Evolutionary conservation across 108 stramenopile genomes (phyloP).

Genomic region (Aurantiochytrium sp.): DNA sequence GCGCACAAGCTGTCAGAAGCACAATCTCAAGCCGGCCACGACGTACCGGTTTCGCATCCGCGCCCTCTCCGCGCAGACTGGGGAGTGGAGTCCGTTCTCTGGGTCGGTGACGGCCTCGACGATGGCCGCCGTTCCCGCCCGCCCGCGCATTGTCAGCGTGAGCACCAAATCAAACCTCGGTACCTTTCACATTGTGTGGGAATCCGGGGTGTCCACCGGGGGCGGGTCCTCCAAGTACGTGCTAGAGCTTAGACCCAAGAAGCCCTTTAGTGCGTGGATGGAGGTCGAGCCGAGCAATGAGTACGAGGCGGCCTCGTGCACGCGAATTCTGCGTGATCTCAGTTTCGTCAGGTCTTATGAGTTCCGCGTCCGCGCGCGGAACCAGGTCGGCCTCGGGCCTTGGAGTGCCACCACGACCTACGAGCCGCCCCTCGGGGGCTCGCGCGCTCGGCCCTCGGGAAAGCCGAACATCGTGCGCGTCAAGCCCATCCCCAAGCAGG

Average conservation of each 20-base stretch:
- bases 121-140: not conserved
- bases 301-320: slow-evolving; percentile 1
- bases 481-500: not conserved
- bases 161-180: not conserved
- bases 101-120: not conserved
- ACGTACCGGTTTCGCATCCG: not conserved
- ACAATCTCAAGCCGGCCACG: not conserved
- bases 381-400: not conserved
- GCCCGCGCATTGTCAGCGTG: not conserved
- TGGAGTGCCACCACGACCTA: not conserved
- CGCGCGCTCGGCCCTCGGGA: not conserved
- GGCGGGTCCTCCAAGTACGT: not conserved
- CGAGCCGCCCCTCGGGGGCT: not conserved
- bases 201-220: not conserved
- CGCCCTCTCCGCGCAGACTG: not conserved
- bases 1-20: slow-evolving; percentile 9
- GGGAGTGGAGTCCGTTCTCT: slow-evolving; percentile 23
- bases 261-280: not conserved
- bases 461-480: not conserved
- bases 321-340: slow-evolving; percentile 4
- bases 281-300: not conserved
- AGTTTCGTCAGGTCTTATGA: not conserved
- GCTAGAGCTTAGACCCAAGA: not conserved
- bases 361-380: not conserved
- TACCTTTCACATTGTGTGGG: not conserved